phyloP scores from a whole-genome alignment of 2,329 filamentous ascomycete species.

The Calonectria pauciramosa region DNA sequence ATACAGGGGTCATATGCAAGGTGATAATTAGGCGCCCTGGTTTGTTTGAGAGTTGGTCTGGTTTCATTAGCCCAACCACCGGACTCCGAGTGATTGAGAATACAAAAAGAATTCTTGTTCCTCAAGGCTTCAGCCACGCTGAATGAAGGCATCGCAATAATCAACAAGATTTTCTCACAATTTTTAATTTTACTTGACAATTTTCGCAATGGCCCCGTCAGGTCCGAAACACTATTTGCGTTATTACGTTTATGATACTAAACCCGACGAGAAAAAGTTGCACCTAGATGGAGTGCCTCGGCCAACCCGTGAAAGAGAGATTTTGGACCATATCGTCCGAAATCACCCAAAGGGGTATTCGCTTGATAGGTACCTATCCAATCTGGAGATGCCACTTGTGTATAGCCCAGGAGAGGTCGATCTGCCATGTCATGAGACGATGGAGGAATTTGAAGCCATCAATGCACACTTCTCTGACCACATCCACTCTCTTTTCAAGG shows the following conservation, averaged over 20 bases:
- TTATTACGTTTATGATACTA: not conserved
- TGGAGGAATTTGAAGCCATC: slow-evolving; percentile 9
- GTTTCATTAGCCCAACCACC: not conserved
- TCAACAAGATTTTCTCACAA: not conserved
- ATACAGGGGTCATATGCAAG: not conserved
- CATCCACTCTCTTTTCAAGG: slow-evolving; percentile 11
- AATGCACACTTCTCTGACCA: slow-evolving; percentile 14
- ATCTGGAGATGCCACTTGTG: slow-evolving; percentile 5
- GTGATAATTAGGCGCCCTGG: not conserved
- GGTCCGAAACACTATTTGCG: not conserved
- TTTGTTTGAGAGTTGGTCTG: not conserved
- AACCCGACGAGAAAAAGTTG: not conserved
- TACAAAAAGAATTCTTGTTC: not conserved
- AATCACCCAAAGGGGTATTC: too few relatives aligned
- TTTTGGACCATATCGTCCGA: not conserved
- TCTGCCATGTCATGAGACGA: slow-evolving; percentile 10
- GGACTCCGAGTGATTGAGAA: not conserved
- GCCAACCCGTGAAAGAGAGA: not conserved
- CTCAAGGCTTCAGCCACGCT: not conserved
- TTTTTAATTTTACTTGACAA: not conserved
- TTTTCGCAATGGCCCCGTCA: not conserved
- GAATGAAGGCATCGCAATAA: not conserved
- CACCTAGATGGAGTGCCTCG: not conserved
- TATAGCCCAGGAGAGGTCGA: not conserved
- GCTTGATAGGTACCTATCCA: not conserved